phyloP scores from a whole-genome alignment of 257 asterid species.

The Penstemon davidsonii region DNA sequence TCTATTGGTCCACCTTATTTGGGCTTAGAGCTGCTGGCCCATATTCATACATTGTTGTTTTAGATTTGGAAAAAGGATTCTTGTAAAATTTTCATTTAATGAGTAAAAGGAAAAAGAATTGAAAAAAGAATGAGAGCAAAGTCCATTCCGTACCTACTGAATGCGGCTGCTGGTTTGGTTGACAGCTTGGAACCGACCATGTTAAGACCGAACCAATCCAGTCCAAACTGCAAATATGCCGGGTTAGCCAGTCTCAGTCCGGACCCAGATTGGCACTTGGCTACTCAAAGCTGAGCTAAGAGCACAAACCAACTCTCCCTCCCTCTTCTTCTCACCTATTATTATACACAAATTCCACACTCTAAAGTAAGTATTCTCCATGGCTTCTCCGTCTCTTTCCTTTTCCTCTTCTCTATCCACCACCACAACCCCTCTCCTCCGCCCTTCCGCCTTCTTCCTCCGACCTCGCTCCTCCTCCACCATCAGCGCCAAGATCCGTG shows the following conservation, averaged over 20 bases:
- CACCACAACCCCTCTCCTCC: slow-evolving; percentile 42
- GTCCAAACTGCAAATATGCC: too few relatives aligned
- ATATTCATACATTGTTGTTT: too few relatives aligned
- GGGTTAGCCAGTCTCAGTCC: too few relatives aligned
- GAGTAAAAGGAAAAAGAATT: too few relatives aligned
- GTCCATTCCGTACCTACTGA: too few relatives aligned
- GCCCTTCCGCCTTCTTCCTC: slow-evolving; percentile 44
- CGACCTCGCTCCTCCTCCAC: slow-evolving; percentile 31
- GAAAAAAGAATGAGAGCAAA: too few relatives aligned
- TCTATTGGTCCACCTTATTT: neutral
- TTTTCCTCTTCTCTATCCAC: slow-evolving; percentile 65
- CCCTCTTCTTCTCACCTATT: slow-evolving; percentile 52
- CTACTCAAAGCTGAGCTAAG: slow-evolving; percentile 36
- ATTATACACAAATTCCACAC: neutral
- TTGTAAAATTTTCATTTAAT: too few relatives aligned
- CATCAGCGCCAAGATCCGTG: slow-evolving; percentile 72
- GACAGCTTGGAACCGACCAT: too few relatives aligned
- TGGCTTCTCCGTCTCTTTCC: slow-evolving; percentile 44
- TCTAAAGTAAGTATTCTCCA: neutral
- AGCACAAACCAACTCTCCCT: slow-evolving; percentile 43
- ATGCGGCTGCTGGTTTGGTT: too few relatives aligned
- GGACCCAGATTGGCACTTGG: neutral
- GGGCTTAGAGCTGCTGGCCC: neutral
- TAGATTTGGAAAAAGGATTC: too few relatives aligned
- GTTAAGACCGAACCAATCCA: too few relatives aligned